A percentile compares a stretch with the other conserved stretches of the same genome.
Conservation (phyloP, 2,329 filamentous ascomycete genomes). For the Pochonia chlamydosporia region DNA sequence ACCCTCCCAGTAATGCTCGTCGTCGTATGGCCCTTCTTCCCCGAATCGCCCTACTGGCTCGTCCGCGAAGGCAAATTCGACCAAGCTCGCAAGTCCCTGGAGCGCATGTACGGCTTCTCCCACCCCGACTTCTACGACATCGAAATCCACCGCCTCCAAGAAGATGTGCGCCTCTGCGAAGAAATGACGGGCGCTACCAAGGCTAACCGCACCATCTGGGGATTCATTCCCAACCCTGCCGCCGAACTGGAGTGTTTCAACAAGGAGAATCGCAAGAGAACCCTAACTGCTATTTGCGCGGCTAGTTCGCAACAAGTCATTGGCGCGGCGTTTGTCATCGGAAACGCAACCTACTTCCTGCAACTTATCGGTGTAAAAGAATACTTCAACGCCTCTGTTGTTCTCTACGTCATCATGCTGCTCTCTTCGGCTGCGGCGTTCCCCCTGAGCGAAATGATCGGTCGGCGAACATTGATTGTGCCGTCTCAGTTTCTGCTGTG, state of each 20-base stretch:
- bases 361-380: slow-evolving; percentile 25
- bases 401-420: slow-evolving; percentile 30
- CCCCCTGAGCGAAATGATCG: slow-evolving; percentile 24
- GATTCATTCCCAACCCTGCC: slow-evolving; percentile 1
- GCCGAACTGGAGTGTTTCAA: slow-evolving; percentile 21
- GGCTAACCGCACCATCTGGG: slow-evolving; percentile 5
- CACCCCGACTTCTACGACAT: slow-evolving; percentile 18
- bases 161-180: slow-evolving; percentile 14
- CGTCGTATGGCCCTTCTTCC: slow-evolving; percentile 24
- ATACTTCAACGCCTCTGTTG: slow-evolving; percentile 25
- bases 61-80: slow-evolving; percentile 14
- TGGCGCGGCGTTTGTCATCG: slow-evolving; percentile 30
- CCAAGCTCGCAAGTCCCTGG: slow-evolving; percentile 17
- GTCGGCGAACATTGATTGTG: slow-evolving; percentile 24
- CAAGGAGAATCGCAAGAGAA: slow-evolving; percentile 24
- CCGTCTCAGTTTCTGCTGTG: slow-evolving; percentile 19
- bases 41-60: slow-evolving; percentile 30
- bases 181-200: slow-evolving; percentile 8
- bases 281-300: slow-evolving; percentile 26
- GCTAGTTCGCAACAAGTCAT: slow-evolving; percentile 28
- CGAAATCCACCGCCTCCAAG: slow-evolving; percentile 22
- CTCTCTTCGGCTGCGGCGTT: slow-evolving; percentile 24
- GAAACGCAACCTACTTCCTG: slow-evolving; percentile 27
- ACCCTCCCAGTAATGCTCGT: slow-evolving; percentile 13
- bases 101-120: slow-evolving; percentile 19